These are phyloP conservation scores for Capsella rubella DNA, from an alignment of 441 rosid species.

Conservation along the genomic window DNA sequence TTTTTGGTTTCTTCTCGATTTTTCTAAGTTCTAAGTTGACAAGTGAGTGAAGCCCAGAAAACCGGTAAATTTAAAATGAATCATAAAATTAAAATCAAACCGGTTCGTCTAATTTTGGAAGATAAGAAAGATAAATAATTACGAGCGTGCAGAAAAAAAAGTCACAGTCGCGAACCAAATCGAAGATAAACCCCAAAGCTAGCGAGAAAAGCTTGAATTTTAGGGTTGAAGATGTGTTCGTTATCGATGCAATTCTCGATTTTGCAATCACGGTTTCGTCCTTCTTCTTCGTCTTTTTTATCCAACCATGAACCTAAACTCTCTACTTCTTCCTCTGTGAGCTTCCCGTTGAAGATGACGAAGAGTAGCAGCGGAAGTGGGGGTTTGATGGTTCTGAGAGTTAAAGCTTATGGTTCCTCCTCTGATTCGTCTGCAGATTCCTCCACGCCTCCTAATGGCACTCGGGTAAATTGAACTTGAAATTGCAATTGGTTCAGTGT, in stretches of 20 bases:
- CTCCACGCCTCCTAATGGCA: constrained; percentile 46
- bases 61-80: no score
- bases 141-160: no score
- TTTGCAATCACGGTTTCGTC: constrained; percentile 45
- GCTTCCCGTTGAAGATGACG: constrained; percentile 47
- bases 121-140: no score
- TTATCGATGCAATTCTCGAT: constrained; percentile 51
- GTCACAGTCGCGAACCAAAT: no score
- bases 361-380: constrained; percentile 21
- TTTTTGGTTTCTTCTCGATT: no score
- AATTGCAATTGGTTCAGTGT: not conserved
- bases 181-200: no score
- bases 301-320: constrained; percentile 46
- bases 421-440: constrained; percentile 60
- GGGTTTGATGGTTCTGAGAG: constrained; percentile 48
- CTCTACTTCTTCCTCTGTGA: constrained; percentile 45
- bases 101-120: no score
- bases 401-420: constrained; percentile 67
- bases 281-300: constrained; percentile 42
- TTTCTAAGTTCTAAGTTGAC: no score
- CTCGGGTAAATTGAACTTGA: constrained; percentile 57
- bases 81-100: no score
- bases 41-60: no score
- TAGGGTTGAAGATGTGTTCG: constrained; percentile 54
- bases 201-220: not conserved